Percentiles rank a stretch among this genome's conserved stretches.
phyloP scores from a whole-genome alignment of 345 rosid species.

The Xanthoceras sorbifolium region DNA sequence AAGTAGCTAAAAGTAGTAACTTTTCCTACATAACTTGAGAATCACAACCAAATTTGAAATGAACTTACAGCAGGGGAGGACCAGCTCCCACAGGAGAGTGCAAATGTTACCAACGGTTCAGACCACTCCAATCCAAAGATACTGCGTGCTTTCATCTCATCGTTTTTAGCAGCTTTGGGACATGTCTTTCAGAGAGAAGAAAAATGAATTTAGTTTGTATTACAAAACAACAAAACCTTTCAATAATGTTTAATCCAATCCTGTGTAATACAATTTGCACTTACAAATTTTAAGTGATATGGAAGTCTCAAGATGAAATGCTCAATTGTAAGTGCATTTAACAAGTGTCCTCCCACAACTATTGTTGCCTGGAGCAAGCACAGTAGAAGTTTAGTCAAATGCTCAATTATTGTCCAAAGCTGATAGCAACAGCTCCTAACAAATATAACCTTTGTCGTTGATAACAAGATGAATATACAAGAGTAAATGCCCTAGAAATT shows the following conservation, averaged over 20 bases:
- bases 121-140: slow-evolving; percentile 83
- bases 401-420: neutral
- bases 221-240: neutral
- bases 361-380: slow-evolving; percentile 65
- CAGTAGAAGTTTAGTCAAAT: neutral
- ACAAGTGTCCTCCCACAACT: slow-evolving; percentile 67
- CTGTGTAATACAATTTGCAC: slow-evolving; percentile 23
- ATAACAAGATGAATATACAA: neutral
- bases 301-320: slow-evolving; percentile 93
- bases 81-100: slow-evolving; percentile 94
- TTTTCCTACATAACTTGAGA: neutral
- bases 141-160: slow-evolving; percentile 65
- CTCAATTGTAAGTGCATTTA: slow-evolving; percentile 84
- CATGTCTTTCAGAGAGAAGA: slow-evolving; percentile 48
- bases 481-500: neutral
- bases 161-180: slow-evolving; percentile 66
- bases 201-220: slow-evolving; percentile 1
- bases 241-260: neutral
- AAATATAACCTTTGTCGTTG: neutral
- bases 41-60: neutral
- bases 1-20: neutral
- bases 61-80: slow-evolving; percentile 90
- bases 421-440: neutral
- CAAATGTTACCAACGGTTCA: slow-evolving; percentile 83
- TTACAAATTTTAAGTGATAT: slow-evolving; percentile 84